These are phyloP conservation scores for Nitzschia sp. DNA, from an alignment of 108 stramenopile genomes.

Conservation along the genomic window DNA sequence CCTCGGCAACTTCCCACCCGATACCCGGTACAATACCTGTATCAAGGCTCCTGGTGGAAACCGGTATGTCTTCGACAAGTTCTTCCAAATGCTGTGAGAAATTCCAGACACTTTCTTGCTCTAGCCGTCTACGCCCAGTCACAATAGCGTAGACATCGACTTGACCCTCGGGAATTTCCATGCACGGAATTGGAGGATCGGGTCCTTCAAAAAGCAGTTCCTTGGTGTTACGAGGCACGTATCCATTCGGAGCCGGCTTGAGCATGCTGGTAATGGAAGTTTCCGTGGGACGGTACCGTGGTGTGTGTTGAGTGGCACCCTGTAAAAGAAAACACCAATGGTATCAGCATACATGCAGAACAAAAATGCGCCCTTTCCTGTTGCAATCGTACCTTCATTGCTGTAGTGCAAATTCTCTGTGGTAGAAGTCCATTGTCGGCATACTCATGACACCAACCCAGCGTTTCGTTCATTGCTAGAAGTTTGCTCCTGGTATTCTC, in stretches of 20 bases:
- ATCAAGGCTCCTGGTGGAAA: constrained; percentile 9
- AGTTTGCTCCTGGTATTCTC: constrained; percentile 53
- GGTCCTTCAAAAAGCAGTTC: constrained; percentile 56
- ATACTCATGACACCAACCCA: constrained; percentile 46
- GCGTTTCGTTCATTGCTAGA: constrained; percentile 23
- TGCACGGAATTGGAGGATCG: constrained; percentile 47
- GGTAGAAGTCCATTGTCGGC: constrained; percentile 45
- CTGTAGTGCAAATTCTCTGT: constrained; percentile 49
- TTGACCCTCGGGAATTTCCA: constrained; percentile 47
- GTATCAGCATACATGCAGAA: neutral
- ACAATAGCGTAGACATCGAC: constrained; percentile 63
- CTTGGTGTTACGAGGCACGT: constrained; percentile 37
- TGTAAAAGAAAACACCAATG: constrained; percentile 10
- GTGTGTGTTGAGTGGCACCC: constrained; percentile 68
- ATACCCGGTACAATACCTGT: neutral
- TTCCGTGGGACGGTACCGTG: constrained; percentile 53
- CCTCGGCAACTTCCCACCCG: neutral
- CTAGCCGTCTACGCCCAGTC: constrained; percentile 22
- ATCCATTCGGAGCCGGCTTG: constrained; percentile 42
- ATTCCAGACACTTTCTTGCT: neutral
- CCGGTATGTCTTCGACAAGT: neutral
- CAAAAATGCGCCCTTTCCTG: neutral
- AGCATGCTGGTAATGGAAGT: constrained; percentile 55
- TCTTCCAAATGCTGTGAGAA: neutral
- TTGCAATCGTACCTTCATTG: constrained; percentile 43